Base-by-base conservation (phyloP, 805 yeast species). In the Wickerhamiella azyma region DNA sequence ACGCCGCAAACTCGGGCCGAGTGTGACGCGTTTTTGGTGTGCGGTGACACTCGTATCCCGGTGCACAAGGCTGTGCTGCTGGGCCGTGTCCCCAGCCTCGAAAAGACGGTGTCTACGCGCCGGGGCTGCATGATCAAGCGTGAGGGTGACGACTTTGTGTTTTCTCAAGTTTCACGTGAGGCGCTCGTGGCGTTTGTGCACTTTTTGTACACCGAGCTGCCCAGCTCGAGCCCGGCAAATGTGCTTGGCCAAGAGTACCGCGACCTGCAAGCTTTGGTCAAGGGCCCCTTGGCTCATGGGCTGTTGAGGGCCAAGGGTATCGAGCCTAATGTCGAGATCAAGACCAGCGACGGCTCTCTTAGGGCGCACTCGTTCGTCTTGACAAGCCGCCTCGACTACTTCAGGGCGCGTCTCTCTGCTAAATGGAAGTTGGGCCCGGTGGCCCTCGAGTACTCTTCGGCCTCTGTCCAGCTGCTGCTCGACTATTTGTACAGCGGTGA, bases 11-110 rank as follows among this genome's bases (percentile, higher is more conserved):
- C 21, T 9, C 5, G 33, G 8, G 17, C 30, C n/a, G 33, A 33
- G 16, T 17, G 33, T 8, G 28, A 28, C 13, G n/a, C n/a, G 10
- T 35, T 18, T 8, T 17, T 17, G 21, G n/a, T 35, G 19, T 35
- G 19, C 13, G 24, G 11, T 3, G 24, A 35, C 24, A 9, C 37
- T 11, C 21, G 24, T 2, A 24, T 51, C 1, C 36, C 30, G 9
- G 52, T 49, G 5, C 54, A 52, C 33, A 8, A 30, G 1, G 50
- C 53, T 2, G 43, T 53, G 7, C 35, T 54, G 11, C 45, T 39
- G 10, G 56, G 52, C 11, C 45, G 58, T 9, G 53, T 55, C 42
- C 55, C 58, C 5, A 38, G 48, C 1, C 37, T 54, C 3, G 39
- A 43, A 17, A 14, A 37, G 11, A 37, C 44, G 9, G 46, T 48